Conservation (phyloP, 495 filamentous ascomycete genomes). For the Podospora appendiculata region DNA sequence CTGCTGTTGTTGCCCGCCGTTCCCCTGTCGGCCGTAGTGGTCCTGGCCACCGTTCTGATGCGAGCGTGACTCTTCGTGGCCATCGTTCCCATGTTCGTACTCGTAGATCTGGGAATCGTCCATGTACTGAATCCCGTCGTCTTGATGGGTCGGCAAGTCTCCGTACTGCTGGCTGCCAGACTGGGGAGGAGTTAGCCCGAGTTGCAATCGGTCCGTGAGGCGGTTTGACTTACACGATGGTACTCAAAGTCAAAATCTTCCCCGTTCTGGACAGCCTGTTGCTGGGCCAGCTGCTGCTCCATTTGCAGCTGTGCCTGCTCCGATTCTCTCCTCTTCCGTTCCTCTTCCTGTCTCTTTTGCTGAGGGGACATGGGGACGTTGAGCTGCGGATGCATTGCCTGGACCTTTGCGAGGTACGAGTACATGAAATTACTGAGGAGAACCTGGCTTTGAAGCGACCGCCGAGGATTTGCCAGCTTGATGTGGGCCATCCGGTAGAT, state of each 20-base stretch:
- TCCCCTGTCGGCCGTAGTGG: slow-evolving; percentile 1
- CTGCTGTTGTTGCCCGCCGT: slow-evolving; percentile 1
- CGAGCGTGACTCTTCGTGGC: slow-evolving; percentile 5
- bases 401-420: slow-evolving; percentile 95
- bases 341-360: slow-evolving; percentile 53
- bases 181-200: slow-evolving; percentile 13
- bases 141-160: slow-evolving; percentile 29
- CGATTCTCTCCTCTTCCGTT: slow-evolving; percentile 60
- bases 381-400: slow-evolving; percentile 94
- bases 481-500: slow-evolving; percentile 99
- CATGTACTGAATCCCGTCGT: slow-evolving; percentile 28
- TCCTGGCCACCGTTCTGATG: slow-evolving; percentile 7
- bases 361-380: slow-evolving; percentile 63
- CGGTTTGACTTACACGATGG: slow-evolving; percentile 36
- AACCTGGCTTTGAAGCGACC: slow-evolving; percentile 89
- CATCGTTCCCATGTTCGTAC: slow-evolving; percentile 33
- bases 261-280: slow-evolving; percentile 34
- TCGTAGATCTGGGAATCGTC: slow-evolving; percentile 42
- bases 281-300: slow-evolving; percentile 41
- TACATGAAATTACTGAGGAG: slow-evolving; percentile 99
- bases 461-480: slow-evolving; percentile 93
- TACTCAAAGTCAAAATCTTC: slow-evolving; percentile 38
- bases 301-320: slow-evolving; percentile 37
- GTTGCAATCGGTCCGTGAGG: background rate
- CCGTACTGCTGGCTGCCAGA: slow-evolving; percentile 33